Base-by-base conservation (phyloP, 176 grass and related monocot species). In the Juncus effusus region DNA sequence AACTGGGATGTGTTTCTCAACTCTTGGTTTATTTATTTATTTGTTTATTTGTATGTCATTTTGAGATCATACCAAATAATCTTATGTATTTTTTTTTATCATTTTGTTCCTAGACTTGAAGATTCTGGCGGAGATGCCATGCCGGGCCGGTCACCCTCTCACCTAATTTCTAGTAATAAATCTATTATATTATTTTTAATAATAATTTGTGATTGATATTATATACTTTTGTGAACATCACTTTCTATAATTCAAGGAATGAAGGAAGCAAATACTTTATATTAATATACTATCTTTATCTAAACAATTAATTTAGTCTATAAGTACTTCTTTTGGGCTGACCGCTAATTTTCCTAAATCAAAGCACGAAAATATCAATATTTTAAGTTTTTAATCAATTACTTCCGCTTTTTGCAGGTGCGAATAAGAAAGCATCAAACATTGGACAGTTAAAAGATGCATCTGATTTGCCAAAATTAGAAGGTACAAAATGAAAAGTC, bases 351-450 rank as follows among this genome's bases (percentile, higher is more conserved):
- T 63, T 68, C 51, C 8, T 62, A 11, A 16, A 0, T 8, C 19
- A 1, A 28, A 28, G 19, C 19, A 28, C 19, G 19, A 16, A 10
- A 62, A 73, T 59, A 44, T 73, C 49, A 62, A 85, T 42, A 71
- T 82, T 47, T 7, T 62, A n/a, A 47, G 15, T 16, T 56, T 74
- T 56, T 54, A 75, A 16, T 36, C 4, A 63, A 40, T n/a, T 13
- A 63, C 78, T 59, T 60, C 63, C 9, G 15, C 3, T 14, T 52
- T n/a, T 6, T 80, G 11, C 76, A 99, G 88, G 82, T 80, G 94
- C 85, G 58, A 89, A 88, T 67, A 93, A 89, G 59, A 99, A 89
- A 74, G 82, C 85, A 78, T 89, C 88, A 65, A 93, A 72, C 56
- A 63, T 45, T 42, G 88, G 63, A 3, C 88, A 89, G 14, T 69